Percentiles rank a stretch among this genome's conserved stretches.
phyloP scores from a whole-genome alignment of 371 early-diverging fungal species.

The Circinella umbellata region DNA sequence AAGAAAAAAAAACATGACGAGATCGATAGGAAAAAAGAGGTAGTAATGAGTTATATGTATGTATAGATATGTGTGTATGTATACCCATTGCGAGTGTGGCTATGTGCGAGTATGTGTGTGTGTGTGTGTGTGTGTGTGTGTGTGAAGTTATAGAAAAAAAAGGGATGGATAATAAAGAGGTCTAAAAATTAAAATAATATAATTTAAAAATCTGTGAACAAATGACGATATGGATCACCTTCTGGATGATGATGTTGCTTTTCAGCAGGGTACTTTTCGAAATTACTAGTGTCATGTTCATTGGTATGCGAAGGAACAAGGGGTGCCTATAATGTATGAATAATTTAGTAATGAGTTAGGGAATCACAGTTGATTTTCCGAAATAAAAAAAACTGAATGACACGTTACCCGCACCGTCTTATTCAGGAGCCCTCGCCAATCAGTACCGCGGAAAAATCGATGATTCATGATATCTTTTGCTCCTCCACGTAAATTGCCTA shows the following conservation, averaged over 20 bases:
- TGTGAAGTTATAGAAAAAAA: too few relatives aligned
- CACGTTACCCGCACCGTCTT: constrained; percentile 60
- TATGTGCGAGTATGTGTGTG: too few relatives aligned
- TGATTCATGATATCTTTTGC: constrained; percentile 78
- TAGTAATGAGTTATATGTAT: too few relatives aligned
- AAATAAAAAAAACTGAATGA: too few relatives aligned
- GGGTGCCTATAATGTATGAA: constrained; percentile 58
- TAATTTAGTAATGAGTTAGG: not conserved
- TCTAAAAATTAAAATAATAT: not conserved
- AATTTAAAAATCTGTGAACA: constrained; percentile 52
- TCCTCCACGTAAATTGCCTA: constrained; percentile 66
- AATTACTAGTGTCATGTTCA: constrained; percentile 71
- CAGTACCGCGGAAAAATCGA: constrained; percentile 85
- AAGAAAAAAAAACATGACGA: too few relatives aligned
- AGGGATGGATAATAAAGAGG: not conserved
- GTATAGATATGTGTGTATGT: too few relatives aligned
- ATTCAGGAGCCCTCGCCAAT: constrained; percentile 81
- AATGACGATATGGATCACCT: constrained; percentile 47
- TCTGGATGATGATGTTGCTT: constrained; percentile 35
- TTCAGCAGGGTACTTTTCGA: constrained; percentile 69
- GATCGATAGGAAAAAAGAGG: too few relatives aligned
- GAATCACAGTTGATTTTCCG: not conserved
- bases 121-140: too few relatives aligned
- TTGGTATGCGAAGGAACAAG: constrained; percentile 64
- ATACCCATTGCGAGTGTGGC: too few relatives aligned